Evolutionary conservation across 345 rosid genomes (phyloP).

Genomic region (Combretum micranthum): DNA sequence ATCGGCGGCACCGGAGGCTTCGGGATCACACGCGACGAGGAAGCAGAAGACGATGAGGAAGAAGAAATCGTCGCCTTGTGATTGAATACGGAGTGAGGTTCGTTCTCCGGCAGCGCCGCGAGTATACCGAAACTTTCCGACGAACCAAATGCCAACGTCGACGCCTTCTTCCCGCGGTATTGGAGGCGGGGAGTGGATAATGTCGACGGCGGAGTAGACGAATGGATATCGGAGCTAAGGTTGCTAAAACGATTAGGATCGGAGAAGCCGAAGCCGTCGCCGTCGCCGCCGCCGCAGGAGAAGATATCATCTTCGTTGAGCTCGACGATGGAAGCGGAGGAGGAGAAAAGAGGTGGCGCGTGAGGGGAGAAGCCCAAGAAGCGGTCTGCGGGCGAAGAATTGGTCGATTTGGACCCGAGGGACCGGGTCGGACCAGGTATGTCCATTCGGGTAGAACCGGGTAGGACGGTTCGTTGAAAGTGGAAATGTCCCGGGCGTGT

Average conservation of each 20-base stretch:
- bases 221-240: no score
- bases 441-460: slow-evolving; percentile 13
- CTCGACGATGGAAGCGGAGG: slow-evolving; percentile 15
- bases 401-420: slow-evolving; percentile 11
- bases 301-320: slow-evolving; percentile 31
- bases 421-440: slow-evolving; percentile 13
- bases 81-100: slow-evolving; percentile 11
- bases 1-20: slow-evolving; percentile 17
- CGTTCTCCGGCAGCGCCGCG: slow-evolving; percentile 24
- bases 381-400: slow-evolving; percentile 14
- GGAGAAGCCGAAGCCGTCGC: not conserved
- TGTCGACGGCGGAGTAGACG: not conserved
- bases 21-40: slow-evolving; percentile 25
- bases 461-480: no score
- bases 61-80: slow-evolving; percentile 18
- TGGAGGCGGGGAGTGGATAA: slow-evolving; percentile 11
- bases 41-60: slow-evolving; percentile 14
- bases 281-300: slow-evolving; percentile 16
- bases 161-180: slow-evolving; percentile 1
- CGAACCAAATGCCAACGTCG: not conserved
- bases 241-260: not conserved
- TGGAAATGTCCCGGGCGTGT: no score
- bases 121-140: slow-evolving; percentile 29
- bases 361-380: slow-evolving; percentile 13
- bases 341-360: not conserved